These are phyloP conservation scores for Apophysomyces trapeziformis DNA, from an alignment of 371 early-diverging fungal genomes.

Conservation along the genomic window DNA sequence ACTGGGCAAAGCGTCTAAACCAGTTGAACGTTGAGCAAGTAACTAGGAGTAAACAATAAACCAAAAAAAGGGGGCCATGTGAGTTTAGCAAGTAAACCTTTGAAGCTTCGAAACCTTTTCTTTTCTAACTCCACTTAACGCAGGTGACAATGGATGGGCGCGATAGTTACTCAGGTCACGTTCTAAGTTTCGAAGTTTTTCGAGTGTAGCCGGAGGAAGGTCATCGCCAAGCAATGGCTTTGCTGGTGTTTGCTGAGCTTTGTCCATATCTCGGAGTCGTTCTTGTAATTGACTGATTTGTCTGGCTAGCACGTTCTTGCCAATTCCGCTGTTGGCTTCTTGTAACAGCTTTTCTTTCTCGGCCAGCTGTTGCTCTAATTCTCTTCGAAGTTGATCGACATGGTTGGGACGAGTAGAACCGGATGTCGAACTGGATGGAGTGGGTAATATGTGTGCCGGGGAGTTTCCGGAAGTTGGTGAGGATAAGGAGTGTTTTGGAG, in stretches of 20 bases:
- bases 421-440: conserved; percentile 47
- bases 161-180: conserved; percentile 39
- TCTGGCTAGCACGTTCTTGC: conserved; percentile 48
- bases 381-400: conserved; percentile 30
- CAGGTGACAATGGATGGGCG: conserved; percentile 26
- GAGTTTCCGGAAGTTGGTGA: conserved; percentile 32
- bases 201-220: conserved; percentile 31
- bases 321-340: conserved; percentile 49
- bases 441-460: conserved; percentile 40
- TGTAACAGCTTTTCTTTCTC: conserved; percentile 48
- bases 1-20: conserved; percentile 51
- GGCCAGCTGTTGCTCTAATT: conserved; percentile 47
- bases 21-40: conserved; percentile 34
- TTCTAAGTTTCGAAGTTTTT: conserved; percentile 44
- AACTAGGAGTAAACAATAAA: conserved; percentile 25
- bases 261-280: conserved; percentile 39
- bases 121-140: conserved; percentile 26
- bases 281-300: conserved; percentile 50
- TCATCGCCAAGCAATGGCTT: conserved; percentile 30
- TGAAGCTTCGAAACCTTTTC: conserved; percentile 20
- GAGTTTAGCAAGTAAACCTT: conserved; percentile 14
- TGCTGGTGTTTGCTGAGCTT: conserved; percentile 20
- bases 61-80: conserved; percentile 14
- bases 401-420: conserved; percentile 21
- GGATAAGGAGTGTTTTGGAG: conserved; percentile 50